Percentiles rank a stretch among this genome's conserved stretches.
These are phyloP conservation scores for Oryza glaberrima DNA, from an alignment of 176 grass and related monocot species.

Conservation along the genomic window DNA sequence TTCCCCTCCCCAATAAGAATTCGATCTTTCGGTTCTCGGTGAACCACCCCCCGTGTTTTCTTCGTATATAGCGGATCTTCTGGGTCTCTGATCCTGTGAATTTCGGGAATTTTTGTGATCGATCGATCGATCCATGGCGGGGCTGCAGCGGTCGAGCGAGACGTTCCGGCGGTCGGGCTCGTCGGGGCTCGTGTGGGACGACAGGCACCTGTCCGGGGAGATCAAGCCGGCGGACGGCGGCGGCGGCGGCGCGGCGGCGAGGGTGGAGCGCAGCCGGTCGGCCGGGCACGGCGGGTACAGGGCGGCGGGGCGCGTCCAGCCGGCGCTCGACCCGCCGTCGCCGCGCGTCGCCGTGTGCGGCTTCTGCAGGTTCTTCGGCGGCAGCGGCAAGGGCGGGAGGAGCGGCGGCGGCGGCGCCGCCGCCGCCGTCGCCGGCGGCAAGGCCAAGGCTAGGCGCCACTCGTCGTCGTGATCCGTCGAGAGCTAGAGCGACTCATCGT, in stretches of 20 bases:
- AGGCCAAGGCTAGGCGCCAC: conserved; percentile 30
- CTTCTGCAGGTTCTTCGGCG: conserved; percentile 70
- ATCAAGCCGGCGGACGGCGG: conserved; percentile 35
- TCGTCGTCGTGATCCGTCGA: neutral
- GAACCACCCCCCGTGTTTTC: neutral
- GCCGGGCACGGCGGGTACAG: conserved; percentile 51
- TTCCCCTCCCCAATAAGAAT: neutral
- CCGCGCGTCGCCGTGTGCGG: conserved; percentile 71
- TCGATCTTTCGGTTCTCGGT: neutral
- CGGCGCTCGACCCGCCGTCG: conserved; percentile 78
- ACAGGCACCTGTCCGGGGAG: conserved; percentile 63
- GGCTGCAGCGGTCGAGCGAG: conserved; percentile 76
- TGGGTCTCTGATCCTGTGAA: neutral
- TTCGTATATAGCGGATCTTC: neutral
- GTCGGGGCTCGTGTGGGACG: conserved; percentile 88
- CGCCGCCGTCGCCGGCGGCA: neutral
- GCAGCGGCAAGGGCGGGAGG: neutral
- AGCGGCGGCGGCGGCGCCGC: neutral
- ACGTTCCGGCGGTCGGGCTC: conserved; percentile 92
- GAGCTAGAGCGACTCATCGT: neutral
- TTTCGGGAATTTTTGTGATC: too few species aligned
- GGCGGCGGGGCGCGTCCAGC: conserved; percentile 55
- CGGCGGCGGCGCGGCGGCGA: neutral
- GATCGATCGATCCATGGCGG: conserved; percentile 52
- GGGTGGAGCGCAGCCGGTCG: conserved; percentile 45